These are phyloP conservation scores for Russula emetica DNA, from an alignment of 768 basidiomycete species.

Conservation along the genomic window DNA sequence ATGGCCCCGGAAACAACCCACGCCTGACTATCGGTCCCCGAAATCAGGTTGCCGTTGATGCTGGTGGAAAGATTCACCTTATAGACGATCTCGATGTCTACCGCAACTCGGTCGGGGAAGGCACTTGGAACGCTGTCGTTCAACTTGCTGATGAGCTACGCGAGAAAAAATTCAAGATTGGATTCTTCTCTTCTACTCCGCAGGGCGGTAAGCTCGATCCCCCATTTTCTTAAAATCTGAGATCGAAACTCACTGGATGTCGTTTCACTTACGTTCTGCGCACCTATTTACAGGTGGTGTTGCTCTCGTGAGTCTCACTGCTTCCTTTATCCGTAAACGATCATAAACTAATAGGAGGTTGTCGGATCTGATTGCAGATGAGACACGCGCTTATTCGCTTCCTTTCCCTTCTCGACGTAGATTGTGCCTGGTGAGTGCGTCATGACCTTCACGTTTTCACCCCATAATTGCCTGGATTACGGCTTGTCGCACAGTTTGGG, in stretches of 20 bases:
- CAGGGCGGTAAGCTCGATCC: constrained; percentile 65
- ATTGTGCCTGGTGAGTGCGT: constrained; percentile 69
- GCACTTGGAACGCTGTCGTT: constrained; percentile 77
- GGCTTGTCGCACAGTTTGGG: not conserved
- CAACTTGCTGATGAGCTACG: constrained; percentile 82
- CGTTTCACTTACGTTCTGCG: constrained; percentile 25
- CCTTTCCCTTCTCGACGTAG: constrained; percentile 72
- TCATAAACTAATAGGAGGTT: constrained; percentile 12
- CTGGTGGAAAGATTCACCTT: constrained; percentile 80
- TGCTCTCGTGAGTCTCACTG: constrained; percentile 62
- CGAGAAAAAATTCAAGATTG: constrained; percentile 83
- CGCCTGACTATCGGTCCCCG: constrained; percentile 76
- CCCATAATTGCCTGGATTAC: constrained; percentile 16
- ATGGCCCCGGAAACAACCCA: constrained; percentile 78
- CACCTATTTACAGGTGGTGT: constrained; percentile 65
- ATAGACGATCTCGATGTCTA: constrained; percentile 80
- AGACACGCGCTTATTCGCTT: constrained; percentile 90
- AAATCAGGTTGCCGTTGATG: constrained; percentile 86
- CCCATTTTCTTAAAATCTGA: constrained; percentile 21
- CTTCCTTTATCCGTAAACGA: constrained; percentile 24
- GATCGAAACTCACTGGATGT: constrained; percentile 29
- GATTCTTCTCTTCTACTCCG: constrained; percentile 93
- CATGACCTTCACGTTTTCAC: constrained; percentile 24
- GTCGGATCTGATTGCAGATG: constrained; percentile 51
- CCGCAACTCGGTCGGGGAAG: constrained; percentile 61